Base-by-base conservation (phyloP, 805 yeast genomes). In the Grigorovia transvaalensis region DNA sequence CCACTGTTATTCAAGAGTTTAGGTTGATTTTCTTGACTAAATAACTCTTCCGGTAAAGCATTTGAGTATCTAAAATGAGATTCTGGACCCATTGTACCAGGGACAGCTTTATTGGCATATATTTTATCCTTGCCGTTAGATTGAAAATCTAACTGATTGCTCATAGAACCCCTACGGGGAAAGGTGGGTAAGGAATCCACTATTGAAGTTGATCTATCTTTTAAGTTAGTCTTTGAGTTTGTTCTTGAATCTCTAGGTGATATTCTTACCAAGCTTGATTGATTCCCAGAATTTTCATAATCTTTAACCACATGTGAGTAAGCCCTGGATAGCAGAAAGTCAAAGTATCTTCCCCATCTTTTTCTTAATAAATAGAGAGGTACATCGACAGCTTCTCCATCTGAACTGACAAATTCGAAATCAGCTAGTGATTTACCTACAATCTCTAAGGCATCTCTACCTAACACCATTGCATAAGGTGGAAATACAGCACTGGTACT, bases 301-400 rank as follows among this genome's bases (percentile, higher is more conserved):
- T 64, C 66, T 35, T 63, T 53, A 5, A 67, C 65, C 9, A 86
- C 82, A 51, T 78, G 71, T 0, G 85, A 80, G 62, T 84, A 85
- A 1, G 84, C 85, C 57, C 76, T 75, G 0, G 88, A 73, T 38
- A 85, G 63, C 23, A 85, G 57, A 55, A 75, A 74, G 55, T 82
- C 82, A 60, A 86, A 86, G 54, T 78, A 82, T 40, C 78, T 66
- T 0, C 93, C 93, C 95, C 95, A 86, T 60, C 95, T 72, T 57
- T 81, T 83, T 56, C 85, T 74, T 49, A 86, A 71, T 2, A 85
- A 69, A 54, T 71, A 73, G 48, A 80, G 55, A 0, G 90, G 84
- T 9, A 82, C 80, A 0, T 84, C 80, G 15, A 84, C 72, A 17
- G 81, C 67, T 48, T 80, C 82, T 4, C 90, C 91, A 56, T 81